Percentiles rank a stretch among this genome's conserved stretches.
Conservation (phyloP, 2,329 filamentous ascomycete genomes). For the Aspergillus sp. region DNA sequence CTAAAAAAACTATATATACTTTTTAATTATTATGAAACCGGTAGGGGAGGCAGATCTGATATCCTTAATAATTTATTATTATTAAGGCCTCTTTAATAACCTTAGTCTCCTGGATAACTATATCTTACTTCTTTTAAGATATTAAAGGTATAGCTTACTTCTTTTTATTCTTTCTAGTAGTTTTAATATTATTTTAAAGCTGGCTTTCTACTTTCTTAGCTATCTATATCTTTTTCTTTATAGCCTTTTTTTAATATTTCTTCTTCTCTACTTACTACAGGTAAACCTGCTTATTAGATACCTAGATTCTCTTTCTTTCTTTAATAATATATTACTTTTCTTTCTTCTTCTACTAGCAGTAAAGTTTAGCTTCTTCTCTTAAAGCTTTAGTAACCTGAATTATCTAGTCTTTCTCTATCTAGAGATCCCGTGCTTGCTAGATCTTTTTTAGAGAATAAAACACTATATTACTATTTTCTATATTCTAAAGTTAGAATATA, state of each 20-base stretch:
- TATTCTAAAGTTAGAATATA: neutral
- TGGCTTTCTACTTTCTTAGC: neutral
- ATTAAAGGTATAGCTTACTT: no score
- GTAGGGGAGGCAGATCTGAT: no score
- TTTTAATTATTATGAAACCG: no score
- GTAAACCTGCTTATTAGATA: constrained; percentile 21
- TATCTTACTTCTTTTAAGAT: no score
- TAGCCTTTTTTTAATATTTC: constrained; percentile 35
- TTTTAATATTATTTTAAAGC: constrained; percentile 6
- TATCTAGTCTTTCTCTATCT: neutral
- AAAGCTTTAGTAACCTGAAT: neutral
- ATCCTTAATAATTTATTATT: no score
- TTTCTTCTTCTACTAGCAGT: neutral
- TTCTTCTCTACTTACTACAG: constrained; percentile 43
- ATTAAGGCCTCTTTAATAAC: no score
- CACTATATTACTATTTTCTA: neutral
- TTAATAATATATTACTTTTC: constrained; percentile 3
- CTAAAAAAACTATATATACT: no score
- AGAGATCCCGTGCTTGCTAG: constrained; percentile 2
- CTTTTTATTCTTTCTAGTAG: neutral
- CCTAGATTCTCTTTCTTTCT: constrained; percentile 13
- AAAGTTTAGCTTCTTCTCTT: neutral
- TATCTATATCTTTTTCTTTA: neutral
- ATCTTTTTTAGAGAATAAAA: constrained; percentile 9
- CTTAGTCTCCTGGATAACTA: no score